Conservation (phyloP, 2,329 filamentous ascomycete genomes). For the Bertia moriformis region DNA sequence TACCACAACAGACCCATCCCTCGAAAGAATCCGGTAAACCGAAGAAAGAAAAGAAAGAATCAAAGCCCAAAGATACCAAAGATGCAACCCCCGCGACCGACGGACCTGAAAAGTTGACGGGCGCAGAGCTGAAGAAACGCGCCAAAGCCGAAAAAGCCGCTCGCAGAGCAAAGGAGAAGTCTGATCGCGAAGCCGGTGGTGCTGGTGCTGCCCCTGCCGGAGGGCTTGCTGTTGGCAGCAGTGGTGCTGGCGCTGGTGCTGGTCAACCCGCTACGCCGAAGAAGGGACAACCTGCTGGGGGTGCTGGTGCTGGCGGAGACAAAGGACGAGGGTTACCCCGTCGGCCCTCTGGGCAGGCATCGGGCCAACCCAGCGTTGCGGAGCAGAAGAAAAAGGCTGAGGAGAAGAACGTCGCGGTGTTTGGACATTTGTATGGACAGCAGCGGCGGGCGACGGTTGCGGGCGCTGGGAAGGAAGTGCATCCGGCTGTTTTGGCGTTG, state of each 20-base stretch:
- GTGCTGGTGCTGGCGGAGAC: constrained; percentile 5
- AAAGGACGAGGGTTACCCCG: not conserved
- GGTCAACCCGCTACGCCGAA: constrained; percentile 5
- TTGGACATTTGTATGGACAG: constrained; percentile 18
- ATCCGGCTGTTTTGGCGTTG: constrained; percentile 47
- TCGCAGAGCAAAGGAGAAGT: constrained; percentile 36
- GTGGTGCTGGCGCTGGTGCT: constrained; percentile 10
- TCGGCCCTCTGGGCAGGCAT: not conserved
- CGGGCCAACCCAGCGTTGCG: constrained; percentile 2
- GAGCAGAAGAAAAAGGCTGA: constrained; percentile 2
- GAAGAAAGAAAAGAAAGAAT: no score
- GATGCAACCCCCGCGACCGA: not conserved
- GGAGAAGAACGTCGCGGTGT: constrained; percentile 6
- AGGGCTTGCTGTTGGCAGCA: constrained; percentile 9
- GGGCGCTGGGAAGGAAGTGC: constrained; percentile 43
- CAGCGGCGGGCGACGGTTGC: constrained; percentile 34
- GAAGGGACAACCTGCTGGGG: constrained; percentile 4
- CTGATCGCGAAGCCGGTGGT: constrained; percentile 16
- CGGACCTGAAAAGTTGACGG: constrained; percentile 16
- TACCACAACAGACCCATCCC: no score
- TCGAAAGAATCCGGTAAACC: no score
- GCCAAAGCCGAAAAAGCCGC: constrained; percentile 55
- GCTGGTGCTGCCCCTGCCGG: constrained; percentile 6
- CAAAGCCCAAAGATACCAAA: not conserved
- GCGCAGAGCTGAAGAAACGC: constrained; percentile 47